Conservation (phyloP, 495 filamentous ascomycete genomes). For the Trichoderma orchidacearum region DNA sequence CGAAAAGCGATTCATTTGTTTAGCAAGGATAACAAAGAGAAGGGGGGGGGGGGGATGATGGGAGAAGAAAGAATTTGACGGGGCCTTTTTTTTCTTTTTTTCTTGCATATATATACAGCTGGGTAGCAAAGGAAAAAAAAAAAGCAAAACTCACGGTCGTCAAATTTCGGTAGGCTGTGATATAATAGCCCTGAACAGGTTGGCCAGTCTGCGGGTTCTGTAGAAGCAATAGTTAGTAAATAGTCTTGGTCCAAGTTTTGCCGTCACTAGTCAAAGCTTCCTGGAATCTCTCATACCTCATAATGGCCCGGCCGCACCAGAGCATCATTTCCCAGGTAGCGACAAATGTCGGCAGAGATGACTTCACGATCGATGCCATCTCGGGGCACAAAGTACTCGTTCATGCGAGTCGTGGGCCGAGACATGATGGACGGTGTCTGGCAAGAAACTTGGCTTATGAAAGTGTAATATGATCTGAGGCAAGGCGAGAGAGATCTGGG, state of each 20-base stretch:
- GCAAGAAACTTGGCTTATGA: neutral
- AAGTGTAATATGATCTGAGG: neutral
- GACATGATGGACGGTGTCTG: constrained; percentile 9
- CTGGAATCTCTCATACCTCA: constrained; percentile 42
- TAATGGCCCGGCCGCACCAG: constrained; percentile 74
- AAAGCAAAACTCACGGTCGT: constrained; percentile 53
- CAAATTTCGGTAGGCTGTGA: constrained; percentile 76
- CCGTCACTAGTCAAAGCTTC: constrained; percentile 2
- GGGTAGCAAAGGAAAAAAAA: neutral
- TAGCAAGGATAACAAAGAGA: neutral
- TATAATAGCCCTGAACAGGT: constrained; percentile 59
- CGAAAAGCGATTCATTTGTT: neutral
- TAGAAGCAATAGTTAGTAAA: constrained; percentile 9
- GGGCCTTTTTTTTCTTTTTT: too few relatives aligned
- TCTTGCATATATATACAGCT: too few relatives aligned
- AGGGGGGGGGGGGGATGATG: too few relatives aligned
- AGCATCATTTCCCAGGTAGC: constrained; percentile 85
- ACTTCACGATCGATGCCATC: constrained; percentile 89
- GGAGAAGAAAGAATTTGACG: too few relatives aligned
- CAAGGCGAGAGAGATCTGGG: constrained; percentile 1
- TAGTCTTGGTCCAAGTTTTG: neutral
- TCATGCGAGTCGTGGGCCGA: constrained; percentile 42
- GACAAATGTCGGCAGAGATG: constrained; percentile 88
- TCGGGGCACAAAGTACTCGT: constrained; percentile 78
- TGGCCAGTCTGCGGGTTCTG: constrained; percentile 39